Base-by-base conservation (phyloP, 805 yeast species). In the Candida cerambycidarum region DNA sequence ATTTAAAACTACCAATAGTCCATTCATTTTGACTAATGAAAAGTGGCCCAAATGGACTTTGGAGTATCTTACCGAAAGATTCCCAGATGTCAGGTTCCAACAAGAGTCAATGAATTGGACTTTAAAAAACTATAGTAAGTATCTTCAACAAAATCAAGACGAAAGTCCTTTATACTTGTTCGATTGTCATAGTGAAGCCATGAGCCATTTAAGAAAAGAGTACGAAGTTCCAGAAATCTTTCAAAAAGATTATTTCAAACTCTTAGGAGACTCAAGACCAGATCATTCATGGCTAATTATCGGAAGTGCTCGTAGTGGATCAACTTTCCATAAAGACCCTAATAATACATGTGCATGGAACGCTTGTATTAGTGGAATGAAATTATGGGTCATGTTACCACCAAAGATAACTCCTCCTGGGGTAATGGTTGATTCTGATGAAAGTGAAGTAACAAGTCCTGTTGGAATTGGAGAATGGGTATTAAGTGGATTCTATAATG, bases 391-490 rank as follows among this genome's bases (percentile, higher is more conserved):
- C 16, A 86, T 89, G 95, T 69, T 88, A 13, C 96, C 95, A 1
- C 93, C 95, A 0, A 69, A 71, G 14, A 63, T 75, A 5, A 73
- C 75, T 7, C 96, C 96, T 0, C 96, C 97, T 0, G 97, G 97
- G 0, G 89, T 90, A 0, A 78, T 79, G 33, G 83, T 89, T 0
- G 85, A 82, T 56, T 76, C 67, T 3, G 84, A 79, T 30, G 95
- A 88, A 59, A 81, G 89, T 54, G 96, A 89, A 59, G 97, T 89
- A 15, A 89, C 96, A 0, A 76, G 92, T 1, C 97, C 97, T 0
- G 79, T 86, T n/a, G 93, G 96, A 0, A 73, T 89, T 15, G 95
- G 96, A 1, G 97, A 89, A 60, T 89, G 96, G 96, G 84, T 88
- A 1, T 59, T 85, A 8, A 73, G 85, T 12, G 96, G 96, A 0